These are phyloP conservation scores for Globisporangium acanthophoron DNA, from an alignment of 352 stramenopile genomes.

Conservation along the genomic window DNA sequence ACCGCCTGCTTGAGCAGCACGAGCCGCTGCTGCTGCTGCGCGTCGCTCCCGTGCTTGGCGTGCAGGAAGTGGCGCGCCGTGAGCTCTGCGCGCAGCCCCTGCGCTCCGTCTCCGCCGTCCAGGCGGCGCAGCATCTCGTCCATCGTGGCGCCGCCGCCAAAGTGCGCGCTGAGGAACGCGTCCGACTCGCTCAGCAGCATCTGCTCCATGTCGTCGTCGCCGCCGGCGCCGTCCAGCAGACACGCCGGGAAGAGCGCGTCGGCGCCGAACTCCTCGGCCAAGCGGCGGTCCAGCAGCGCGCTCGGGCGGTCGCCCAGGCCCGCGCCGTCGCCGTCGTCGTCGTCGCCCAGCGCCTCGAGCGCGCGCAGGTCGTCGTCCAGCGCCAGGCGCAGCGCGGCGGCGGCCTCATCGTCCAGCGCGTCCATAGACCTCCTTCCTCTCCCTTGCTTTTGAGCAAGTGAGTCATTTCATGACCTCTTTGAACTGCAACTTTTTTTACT, in stretches of 20 bases:
- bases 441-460: neutral
- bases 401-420: conserved; percentile 9
- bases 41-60: neutral
- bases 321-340: conserved; percentile 4
- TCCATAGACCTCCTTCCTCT: neutral
- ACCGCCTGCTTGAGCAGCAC: conserved; percentile 15
- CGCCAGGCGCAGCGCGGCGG: conserved; percentile 6
- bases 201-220: conserved; percentile 57
- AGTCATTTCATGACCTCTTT: neutral
- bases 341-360: conserved; percentile 12
- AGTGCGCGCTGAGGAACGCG: conserved; percentile 24
- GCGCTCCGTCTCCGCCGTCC: neutral
- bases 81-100: conserved; percentile 7
- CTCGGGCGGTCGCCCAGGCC: conserved; percentile 54
- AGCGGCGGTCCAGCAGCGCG: conserved; percentile 43
- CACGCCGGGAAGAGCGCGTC: conserved; percentile 15
- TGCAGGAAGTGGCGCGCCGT: conserved; percentile 14
- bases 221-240: conserved; percentile 16
- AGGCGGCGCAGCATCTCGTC: conserved; percentile 18
- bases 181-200: conserved; percentile 45
- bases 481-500: conserved; percentile 1
- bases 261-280: conserved; percentile 42
- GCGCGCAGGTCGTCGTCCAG: conserved; percentile 14
- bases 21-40: conserved; percentile 7
- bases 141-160: conserved; percentile 8